A percentile compares a stretch with the other conserved stretches of the same genome.
These are phyloP conservation scores for Dalbergia oliveri DNA, from an alignment of 306 rosid genomes.

Conservation along the genomic window DNA sequence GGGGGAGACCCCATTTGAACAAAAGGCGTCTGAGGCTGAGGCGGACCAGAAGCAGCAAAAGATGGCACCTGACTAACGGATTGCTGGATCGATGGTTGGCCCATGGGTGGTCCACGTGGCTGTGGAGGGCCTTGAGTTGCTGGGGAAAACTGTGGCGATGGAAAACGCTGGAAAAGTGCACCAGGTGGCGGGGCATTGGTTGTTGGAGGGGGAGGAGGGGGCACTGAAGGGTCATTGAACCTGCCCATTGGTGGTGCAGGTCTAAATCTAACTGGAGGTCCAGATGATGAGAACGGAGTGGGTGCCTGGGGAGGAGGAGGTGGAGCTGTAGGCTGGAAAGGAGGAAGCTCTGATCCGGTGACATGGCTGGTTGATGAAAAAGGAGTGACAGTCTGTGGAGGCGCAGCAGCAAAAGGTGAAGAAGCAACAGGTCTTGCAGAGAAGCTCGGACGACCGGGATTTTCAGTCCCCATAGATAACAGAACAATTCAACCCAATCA, in stretches of 20 bases:
- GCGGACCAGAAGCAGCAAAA: conserved; percentile 56
- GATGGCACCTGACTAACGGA: conserved; percentile 58
- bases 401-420: conserved; percentile 58
- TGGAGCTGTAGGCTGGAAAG: conserved; percentile 65
- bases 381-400: conserved; percentile 68
- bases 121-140: conserved; percentile 56
- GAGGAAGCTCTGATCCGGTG: conserved; percentile 70
- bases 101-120: conserved; percentile 55
- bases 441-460: conserved; percentile 75
- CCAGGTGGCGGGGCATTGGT: conserved; percentile 58
- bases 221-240: conserved; percentile 83
- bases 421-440: conserved; percentile 71
- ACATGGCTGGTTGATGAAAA: conserved; percentile 77
- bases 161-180: conserved; percentile 67
- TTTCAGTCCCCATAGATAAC: conserved; percentile 83
- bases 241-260: conserved; percentile 68
- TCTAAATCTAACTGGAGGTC: conserved; percentile 67
- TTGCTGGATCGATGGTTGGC: conserved; percentile 64
- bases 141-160: conserved; percentile 66
- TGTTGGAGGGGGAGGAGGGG: conserved; percentile 61
- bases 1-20: conserved; percentile 82
- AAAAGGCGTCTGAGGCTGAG: conserved; percentile 62
- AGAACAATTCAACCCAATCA: conserved; percentile 44
- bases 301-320: conserved; percentile 58
- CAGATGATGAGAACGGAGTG: conserved; percentile 58